Percentiles rank a stretch among this genome's conserved stretches.
Evolutionary conservation across 306 rosid genomes (phyloP).

Genomic region (Quillaja saponaria): DNA sequence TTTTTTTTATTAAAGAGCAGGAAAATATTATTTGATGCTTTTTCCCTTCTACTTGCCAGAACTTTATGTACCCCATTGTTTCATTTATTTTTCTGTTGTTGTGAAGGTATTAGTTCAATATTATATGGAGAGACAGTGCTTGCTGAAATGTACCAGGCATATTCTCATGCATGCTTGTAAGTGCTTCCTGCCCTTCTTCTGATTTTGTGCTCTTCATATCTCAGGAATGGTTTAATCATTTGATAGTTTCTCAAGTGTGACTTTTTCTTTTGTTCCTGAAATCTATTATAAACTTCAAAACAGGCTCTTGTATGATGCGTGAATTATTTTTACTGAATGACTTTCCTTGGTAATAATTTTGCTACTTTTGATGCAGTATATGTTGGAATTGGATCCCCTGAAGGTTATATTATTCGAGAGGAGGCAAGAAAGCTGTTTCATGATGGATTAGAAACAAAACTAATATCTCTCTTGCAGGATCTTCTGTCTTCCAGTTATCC

Average conservation of each 20-base stretch:
- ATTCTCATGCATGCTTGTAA: conserved; percentile 82
- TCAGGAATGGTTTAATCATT: not conserved
- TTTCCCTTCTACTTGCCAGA: conserved; percentile 13
- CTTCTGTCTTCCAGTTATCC: conserved; percentile 66
- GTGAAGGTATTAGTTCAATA: conserved; percentile 69
- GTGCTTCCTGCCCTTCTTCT: conserved; percentile 36
- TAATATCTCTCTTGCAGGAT: conserved; percentile 55
- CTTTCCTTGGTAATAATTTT: conserved; percentile 29
- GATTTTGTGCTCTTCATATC: conserved; percentile 5
- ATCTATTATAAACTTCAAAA: no score
- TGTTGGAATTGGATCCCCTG: conserved; percentile 47
- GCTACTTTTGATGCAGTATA: conserved; percentile 60
- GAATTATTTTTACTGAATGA: conserved; percentile 9
- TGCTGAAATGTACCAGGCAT: conserved; percentile 85
- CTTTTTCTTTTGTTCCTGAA: no score
- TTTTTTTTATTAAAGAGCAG: conserved; percentile 4
- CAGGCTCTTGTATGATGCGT: no score
- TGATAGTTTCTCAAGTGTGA: no score
- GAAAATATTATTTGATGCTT: conserved; percentile 2
- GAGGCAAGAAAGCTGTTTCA: conserved; percentile 66
- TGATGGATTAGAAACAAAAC: conserved; percentile 73
- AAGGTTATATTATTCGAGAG: conserved; percentile 52
- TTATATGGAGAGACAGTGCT: conserved; percentile 88
- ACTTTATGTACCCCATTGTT: conserved; percentile 12
- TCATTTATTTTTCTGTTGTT: conserved; percentile 23